A percentile compares a stretch with the other conserved stretches of the same genome.
Evolutionary conservation across 495 filamentous ascomycete genomes (phyloP).

Genomic region (Penicillium paxilli): DNA sequence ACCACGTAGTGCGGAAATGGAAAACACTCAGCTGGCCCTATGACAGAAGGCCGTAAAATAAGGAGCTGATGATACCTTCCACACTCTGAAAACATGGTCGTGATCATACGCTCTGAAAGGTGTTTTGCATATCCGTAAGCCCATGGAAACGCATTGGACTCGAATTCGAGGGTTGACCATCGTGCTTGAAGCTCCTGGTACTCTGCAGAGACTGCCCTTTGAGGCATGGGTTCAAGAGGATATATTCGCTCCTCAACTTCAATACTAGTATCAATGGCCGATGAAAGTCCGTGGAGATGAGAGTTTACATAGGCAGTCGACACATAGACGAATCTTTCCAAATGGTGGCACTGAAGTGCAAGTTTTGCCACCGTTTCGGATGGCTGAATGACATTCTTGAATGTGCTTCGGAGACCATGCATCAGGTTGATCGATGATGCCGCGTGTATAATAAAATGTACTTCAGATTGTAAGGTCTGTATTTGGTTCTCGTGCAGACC

Average conservation of each 20-base stretch:
- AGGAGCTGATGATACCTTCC: constrained; percentile 4
- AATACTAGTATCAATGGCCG: not conserved
- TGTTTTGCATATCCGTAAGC: constrained; percentile 23
- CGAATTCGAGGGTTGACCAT: constrained; percentile 1
- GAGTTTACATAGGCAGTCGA: constrained; percentile 21
- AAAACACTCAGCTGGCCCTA: constrained; percentile 14
- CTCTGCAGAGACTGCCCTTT: not conserved
- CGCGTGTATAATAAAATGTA: constrained; percentile 22
- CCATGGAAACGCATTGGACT: constrained; percentile 20
- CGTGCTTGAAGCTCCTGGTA: constrained; percentile 3
- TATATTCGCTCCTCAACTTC: constrained; percentile 7
- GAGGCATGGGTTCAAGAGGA: not conserved
- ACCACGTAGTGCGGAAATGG: constrained; percentile 14
- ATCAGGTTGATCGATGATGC: constrained; percentile 24
- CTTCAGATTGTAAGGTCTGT: not conserved
- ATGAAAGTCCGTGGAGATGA: constrained; percentile 3
- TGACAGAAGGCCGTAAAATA: constrained; percentile 18
- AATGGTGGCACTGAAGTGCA: not conserved
- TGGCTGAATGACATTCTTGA: constrained; percentile 5
- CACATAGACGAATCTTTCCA: constrained; percentile 21
- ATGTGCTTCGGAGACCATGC: not conserved
- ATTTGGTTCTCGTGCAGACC: not conserved
- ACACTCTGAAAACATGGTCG: not conserved
- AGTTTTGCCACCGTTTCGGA: constrained; percentile 4
- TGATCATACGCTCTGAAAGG: constrained; percentile 19